phyloP scores from a whole-genome alignment of 768 basidiomycete genomes.

The Lactarius sanguifluus region DNA sequence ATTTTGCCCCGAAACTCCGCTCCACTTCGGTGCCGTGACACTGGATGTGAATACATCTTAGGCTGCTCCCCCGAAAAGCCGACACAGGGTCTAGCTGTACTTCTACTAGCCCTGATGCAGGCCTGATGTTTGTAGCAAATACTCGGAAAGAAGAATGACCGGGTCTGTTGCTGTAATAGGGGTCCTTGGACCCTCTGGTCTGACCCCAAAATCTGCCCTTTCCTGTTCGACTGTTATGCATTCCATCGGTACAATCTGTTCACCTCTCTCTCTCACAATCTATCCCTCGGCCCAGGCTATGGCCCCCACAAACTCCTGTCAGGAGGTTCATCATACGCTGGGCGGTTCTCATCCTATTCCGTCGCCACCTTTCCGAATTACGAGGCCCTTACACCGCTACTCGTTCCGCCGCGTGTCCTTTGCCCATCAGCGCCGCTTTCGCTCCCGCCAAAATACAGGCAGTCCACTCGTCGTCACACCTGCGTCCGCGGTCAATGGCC shows the following conservation, averaged over 20 bases:
- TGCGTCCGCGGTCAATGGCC: not conserved
- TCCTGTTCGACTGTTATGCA: slow-evolving; percentile 2
- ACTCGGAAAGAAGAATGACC: not conserved
- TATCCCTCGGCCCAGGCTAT: slow-evolving; percentile 17
- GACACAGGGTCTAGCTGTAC: not conserved
- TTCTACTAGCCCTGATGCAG: not conserved
- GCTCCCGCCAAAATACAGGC: slow-evolving; percentile 9
- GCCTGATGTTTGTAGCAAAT: not conserved
- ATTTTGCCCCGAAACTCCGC: not conserved
- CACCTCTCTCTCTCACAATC: slow-evolving; percentile 20
- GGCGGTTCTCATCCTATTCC: not conserved
- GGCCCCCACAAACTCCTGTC: slow-evolving; percentile 21
- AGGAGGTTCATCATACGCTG: not conserved
- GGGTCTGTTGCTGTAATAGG: not conserved
- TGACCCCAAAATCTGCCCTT: not conserved
- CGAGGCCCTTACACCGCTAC: slow-evolving; percentile 7
- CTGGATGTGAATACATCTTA: no score
- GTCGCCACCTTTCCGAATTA: not conserved
- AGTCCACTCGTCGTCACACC: slow-evolving; percentile 1
- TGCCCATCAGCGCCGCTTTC: slow-evolving; percentile 18
- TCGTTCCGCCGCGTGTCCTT: slow-evolving; percentile 7
- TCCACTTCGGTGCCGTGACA: not conserved
- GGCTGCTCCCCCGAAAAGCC: not conserved
- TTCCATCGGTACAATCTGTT: slow-evolving; percentile 14
- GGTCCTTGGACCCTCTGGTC: not conserved